Evolutionary conservation across 2,329 filamentous ascomycete genomes (phyloP), one percentile per base, ranked within the genome.

Genomic region (Cordyceps cicadae): DNA sequence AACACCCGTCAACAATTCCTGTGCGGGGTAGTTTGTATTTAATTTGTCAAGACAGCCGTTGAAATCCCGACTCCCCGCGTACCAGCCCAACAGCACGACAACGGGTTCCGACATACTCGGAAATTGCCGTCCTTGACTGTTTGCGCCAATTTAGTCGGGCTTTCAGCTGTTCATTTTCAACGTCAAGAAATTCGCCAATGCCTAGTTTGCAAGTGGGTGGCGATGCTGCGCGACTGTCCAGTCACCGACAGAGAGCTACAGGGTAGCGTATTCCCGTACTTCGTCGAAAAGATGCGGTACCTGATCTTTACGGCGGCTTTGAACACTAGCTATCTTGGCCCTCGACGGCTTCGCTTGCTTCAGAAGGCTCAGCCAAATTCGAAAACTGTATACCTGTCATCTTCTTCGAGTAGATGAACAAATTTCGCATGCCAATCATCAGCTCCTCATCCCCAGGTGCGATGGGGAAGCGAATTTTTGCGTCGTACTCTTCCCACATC

Each of bases 401-500:
- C 26, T 29, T 29, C 26, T 29, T 29, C 6, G 26, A 29, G 6
- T 29, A 29, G 26, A 29, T 29, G 26, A 29, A 29, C 26, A 29
- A 29, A 29, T 29, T 6, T 29, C 26, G 26, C 26, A 29, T 6
- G 26, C 26, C 26, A 29, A 6, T 29, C 26, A 29, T 29, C 26
- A 45, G 43, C 11, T 45, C 43, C n/a, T 45, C n/a, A 21, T 45
- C n/a, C 8, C n/a, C 43, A 45, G 43, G n/a, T 21, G 43, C 19
- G 11, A 45, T 21, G 5, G 49, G n/a, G 26, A 60, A 60, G 1
- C 1, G 11, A 15, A n/a, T 26, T 24, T 32, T 39, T 26, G 57
- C 55, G 12, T 49, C 32, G 39, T 60, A 61, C 14, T 62, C 50
- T 19, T 48, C 43, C 50, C 50, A 49, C 62, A 53, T 62, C 39